phyloP scores from a whole-genome alignment of 495 filamentous ascomycete species.

The Cercophora scortea region DNA sequence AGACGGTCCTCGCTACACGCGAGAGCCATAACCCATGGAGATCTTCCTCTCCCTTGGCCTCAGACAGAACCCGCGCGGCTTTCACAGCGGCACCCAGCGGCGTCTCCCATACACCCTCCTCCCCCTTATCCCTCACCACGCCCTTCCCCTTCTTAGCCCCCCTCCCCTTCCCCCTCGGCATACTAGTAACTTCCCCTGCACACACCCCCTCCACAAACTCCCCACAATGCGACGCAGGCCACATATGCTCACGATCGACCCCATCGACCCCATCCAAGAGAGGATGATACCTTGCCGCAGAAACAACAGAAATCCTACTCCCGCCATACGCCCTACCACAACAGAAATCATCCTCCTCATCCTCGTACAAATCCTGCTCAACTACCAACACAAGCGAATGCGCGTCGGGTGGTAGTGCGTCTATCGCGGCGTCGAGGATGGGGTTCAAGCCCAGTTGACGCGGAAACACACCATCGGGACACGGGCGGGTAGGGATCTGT shows the following conservation, averaged over 20 bases:
- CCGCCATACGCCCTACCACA: conserved; percentile 62
- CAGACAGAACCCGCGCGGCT: not conserved
- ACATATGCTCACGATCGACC: conserved; percentile 48
- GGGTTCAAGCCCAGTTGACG: conserved; percentile 57
- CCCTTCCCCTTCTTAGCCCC: conserved; percentile 1
- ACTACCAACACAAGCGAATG: conserved; percentile 51
- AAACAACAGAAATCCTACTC: conserved; percentile 52
- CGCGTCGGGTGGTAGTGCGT: conserved; percentile 50
- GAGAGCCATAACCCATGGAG: conserved; percentile 44
- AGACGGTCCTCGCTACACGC: conserved; percentile 47
- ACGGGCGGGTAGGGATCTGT: conserved; percentile 47
- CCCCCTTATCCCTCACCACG: not conserved
- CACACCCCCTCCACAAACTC: conserved; percentile 35
- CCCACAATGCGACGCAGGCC: conserved; percentile 56
- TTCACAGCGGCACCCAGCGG: conserved; percentile 10
- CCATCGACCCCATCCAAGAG: conserved; percentile 33
- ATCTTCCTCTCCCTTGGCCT: not conserved
- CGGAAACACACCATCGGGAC: conserved; percentile 38
- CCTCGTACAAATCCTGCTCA: conserved; percentile 58
- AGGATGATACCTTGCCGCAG: conserved; percentile 52
- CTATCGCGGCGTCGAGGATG: conserved; percentile 51
- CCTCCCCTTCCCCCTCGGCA: not conserved
- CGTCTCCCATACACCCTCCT: not conserved
- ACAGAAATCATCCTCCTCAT: conserved; percentile 58
- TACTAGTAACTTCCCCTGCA: no score